Conservation (phyloP, 345 rosid species). For the Theobroma cacao region DNA sequence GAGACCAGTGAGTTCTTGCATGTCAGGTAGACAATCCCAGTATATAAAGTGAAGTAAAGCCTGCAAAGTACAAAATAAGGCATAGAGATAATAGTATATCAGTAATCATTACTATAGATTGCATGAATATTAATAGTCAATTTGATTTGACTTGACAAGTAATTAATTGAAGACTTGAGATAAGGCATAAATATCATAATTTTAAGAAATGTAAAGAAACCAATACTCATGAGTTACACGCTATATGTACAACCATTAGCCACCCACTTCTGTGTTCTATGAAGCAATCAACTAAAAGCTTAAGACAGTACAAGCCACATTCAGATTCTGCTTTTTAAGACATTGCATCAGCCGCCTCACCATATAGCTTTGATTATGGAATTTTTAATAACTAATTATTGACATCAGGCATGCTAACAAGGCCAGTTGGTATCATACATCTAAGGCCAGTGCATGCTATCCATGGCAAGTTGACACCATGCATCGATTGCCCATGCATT, state of each 20-base stretch:
- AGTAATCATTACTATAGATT: background rate
- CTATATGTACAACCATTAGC: background rate
- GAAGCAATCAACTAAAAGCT: conserved; percentile 3
- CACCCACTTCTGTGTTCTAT: background rate
- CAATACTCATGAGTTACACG: background rate
- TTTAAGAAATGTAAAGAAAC: background rate
- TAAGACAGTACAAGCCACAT: background rate
- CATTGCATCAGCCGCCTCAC: background rate
- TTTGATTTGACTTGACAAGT: background rate
- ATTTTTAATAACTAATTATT: background rate
- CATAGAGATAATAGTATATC: background rate
- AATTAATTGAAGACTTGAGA: background rate
- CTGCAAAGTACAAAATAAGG: conserved; percentile 29
- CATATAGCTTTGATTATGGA: background rate
- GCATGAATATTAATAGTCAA: background rate
- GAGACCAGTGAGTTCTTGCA: conserved; percentile 60
- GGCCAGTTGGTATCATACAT: background rate
- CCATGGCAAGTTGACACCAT: background rate
- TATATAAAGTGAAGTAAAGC: conserved; percentile 62
- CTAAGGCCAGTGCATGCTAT: background rate
- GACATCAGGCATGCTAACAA: background rate
- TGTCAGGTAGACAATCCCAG: conserved; percentile 57
- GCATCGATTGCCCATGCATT: background rate
- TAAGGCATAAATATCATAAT: background rate
- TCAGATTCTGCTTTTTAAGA: background rate